These are phyloP conservation scores for Paraconiothyrium brasiliense DNA, from an alignment of 2,329 filamentous ascomycete species.

Conservation along the genomic window DNA sequence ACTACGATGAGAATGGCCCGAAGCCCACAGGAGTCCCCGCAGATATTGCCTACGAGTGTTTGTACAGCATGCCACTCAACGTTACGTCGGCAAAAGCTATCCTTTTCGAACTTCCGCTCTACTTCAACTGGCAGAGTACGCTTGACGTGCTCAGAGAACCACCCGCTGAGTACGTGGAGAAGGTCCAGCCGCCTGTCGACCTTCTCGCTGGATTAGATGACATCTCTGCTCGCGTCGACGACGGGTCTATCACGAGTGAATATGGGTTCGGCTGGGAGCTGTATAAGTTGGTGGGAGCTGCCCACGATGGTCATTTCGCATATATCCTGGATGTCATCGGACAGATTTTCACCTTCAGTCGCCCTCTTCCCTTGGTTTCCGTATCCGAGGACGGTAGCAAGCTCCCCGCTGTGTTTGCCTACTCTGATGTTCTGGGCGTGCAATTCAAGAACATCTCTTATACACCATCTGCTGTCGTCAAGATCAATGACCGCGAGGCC, in stretches of 20 bases:
- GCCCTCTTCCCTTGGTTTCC: constrained; percentile 64
- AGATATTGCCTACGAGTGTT: constrained; percentile 56
- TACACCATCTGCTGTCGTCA: constrained; percentile 60
- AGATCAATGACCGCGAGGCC: constrained; percentile 66
- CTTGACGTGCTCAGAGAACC: constrained; percentile 55
- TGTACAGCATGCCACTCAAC: constrained; percentile 57
- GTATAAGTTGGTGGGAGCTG: constrained; percentile 61
- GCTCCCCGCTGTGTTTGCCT: constrained; percentile 66
- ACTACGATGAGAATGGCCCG: background rate
- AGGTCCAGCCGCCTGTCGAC: constrained; percentile 57
- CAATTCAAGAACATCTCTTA: constrained; percentile 56
- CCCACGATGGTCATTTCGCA: constrained; percentile 72
- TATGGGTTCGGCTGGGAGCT: constrained; percentile 62
- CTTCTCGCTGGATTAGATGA: constrained; percentile 53
- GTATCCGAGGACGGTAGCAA: constrained; percentile 68
- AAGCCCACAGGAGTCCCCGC: constrained; percentile 49
- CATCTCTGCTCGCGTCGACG: constrained; percentile 50
- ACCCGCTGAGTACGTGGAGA: constrained; percentile 56
- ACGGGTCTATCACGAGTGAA: constrained; percentile 51
- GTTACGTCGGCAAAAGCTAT: constrained; percentile 50
- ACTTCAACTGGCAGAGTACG: constrained; percentile 59
- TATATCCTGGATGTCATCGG: constrained; percentile 64
- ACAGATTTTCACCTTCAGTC: constrained; percentile 59
- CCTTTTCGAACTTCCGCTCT: constrained; percentile 53
- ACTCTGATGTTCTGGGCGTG: constrained; percentile 56